phyloP scores from a whole-genome alignment of 208 protist species.

The Crithidia thermophila region DNA sequence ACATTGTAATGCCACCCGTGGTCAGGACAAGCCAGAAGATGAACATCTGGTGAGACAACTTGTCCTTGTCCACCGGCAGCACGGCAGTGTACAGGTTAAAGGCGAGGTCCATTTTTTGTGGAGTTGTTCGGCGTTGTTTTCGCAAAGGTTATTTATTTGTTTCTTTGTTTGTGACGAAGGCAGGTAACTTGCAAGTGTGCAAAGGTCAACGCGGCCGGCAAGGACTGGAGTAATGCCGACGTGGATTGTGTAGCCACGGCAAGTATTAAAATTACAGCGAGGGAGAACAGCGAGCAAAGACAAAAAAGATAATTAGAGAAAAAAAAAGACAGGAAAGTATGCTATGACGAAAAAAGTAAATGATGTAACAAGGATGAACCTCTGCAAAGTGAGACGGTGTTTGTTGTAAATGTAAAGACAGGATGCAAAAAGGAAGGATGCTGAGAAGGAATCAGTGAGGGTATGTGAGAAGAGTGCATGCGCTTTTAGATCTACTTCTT shows the following conservation, averaged over 20 bases:
- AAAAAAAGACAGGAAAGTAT: slow-evolving; percentile 16
- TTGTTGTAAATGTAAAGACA: too few species aligned
- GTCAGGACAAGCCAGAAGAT: slow-evolving; percentile 76
- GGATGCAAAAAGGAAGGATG: too few species aligned
- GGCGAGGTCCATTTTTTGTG: slow-evolving; percentile 50
- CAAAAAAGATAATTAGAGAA: slow-evolving; percentile 8
- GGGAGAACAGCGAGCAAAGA: background rate
- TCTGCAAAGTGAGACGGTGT: too few species aligned
- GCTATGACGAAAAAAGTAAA: slow-evolving; percentile 16
- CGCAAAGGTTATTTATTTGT: too few species aligned
- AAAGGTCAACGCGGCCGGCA: too few species aligned
- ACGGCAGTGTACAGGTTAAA: slow-evolving; percentile 65
- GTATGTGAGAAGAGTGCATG: too few species aligned
- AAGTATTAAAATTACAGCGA: background rate
- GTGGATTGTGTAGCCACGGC: background rate
- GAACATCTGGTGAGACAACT: slow-evolving; percentile 62
- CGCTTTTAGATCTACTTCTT: too few species aligned
- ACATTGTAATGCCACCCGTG: slow-evolving; percentile 64
- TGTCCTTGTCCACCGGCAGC: slow-evolving; percentile 59
- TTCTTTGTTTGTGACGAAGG: too few species aligned
- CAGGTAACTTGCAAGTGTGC: background rate
- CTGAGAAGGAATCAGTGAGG: too few species aligned
- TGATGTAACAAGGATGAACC: too few species aligned
- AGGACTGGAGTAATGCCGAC: too few species aligned
- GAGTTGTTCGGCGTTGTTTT: background rate